Evolutionary conservation across 2,329 filamentous ascomycete species (phyloP), one percentile per base, ranked within the genome.

Genomic region (Plectosphaerella plurivora): DNA sequence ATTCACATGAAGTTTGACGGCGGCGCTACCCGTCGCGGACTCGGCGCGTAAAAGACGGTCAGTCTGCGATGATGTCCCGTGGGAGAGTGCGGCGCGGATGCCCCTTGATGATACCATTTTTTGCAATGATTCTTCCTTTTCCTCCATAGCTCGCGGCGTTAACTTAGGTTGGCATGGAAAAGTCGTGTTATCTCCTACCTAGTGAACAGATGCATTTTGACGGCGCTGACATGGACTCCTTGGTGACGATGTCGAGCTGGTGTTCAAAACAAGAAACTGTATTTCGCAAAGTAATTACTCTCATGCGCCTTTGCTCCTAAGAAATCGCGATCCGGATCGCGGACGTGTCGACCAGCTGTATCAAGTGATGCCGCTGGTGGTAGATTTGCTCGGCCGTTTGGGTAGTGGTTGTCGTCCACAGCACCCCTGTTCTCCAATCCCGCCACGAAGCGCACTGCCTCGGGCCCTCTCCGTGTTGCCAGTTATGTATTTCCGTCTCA

Each of bases 1-100:
- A 80, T 83, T 65, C 74, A 72, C 60, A 75, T 77, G 69, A 84
- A 83, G 68, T 71, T 75, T 28, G 79, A 80, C 45, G 69, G 68
- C 18, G 72, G 73, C 24, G 72, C 72, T 36, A 74, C 76, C 61
- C 73, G 73, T 53, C 75, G 71, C 46, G 81, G 81, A 3, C 70
- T 84, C 11, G 80, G 80, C 18, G 79, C 78, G 10, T 46, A 8
- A 46, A 12, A 16, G 18, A 45, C 56, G 45, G 55, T 16, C 53
- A 53, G 28, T 16, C n/a, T 52, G 45, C 44, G 33, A 46, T 33
- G 28, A 33, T 33, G 28, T 16, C 9, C 7, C 12, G 37, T 12
- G 37, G 37, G 14, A 15, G 37, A 39, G 37, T 16, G 15, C 7
- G 16, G 37, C 14, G 37, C 37, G 35, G 51, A 50, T 42, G 44